A percentile compares a stretch with the other conserved stretches of the same genome.
Evolutionary conservation across 1,284 basidiomycete species (phyloP).

Genomic region (Sanguinoderma infundibulare): DNA sequence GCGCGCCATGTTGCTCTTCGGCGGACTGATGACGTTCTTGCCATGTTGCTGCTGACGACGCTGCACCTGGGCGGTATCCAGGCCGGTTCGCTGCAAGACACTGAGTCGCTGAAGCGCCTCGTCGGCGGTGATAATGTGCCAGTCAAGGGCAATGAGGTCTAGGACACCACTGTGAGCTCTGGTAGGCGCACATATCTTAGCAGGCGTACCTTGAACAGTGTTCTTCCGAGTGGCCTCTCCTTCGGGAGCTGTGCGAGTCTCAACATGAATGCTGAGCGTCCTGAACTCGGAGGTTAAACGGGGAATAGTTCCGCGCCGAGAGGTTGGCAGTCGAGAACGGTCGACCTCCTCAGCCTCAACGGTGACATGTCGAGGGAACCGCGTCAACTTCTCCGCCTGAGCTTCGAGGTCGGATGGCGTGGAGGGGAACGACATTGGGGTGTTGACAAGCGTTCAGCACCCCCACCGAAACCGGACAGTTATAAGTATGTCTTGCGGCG

Average conservation of each 20-base stretch:
- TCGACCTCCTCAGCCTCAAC: constrained; percentile 8
- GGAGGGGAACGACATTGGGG: constrained; percentile 7
- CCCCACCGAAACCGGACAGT: background rate
- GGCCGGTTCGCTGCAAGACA: constrained; percentile 43
- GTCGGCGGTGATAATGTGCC: constrained; percentile 49
- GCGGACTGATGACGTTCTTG: constrained; percentile 50
- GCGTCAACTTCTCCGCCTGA: constrained; percentile 8
- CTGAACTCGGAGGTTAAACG: constrained; percentile 31
- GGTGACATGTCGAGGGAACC: constrained; percentile 14
- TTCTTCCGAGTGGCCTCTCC: constrained; percentile 9
- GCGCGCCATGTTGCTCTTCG: constrained; percentile 46
- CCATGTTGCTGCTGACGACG: constrained; percentile 50
- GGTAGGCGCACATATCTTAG: too few species aligned
- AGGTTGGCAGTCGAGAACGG: background rate
- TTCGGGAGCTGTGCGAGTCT: constrained; percentile 11
- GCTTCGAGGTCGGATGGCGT: constrained; percentile 15
- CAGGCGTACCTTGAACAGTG: constrained; percentile 28
- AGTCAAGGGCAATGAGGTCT: constrained; percentile 53
- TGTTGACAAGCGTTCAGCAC: background rate
- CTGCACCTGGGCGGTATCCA: constrained; percentile 45
- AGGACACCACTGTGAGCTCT: background rate
- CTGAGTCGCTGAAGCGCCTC: constrained; percentile 48
- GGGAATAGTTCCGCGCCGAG: constrained; percentile 7
- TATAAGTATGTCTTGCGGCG: background rate
- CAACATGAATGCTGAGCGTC: constrained; percentile 30